Conservation (phyloP, 805 yeast species). For the Candida ulmi region DNA sequence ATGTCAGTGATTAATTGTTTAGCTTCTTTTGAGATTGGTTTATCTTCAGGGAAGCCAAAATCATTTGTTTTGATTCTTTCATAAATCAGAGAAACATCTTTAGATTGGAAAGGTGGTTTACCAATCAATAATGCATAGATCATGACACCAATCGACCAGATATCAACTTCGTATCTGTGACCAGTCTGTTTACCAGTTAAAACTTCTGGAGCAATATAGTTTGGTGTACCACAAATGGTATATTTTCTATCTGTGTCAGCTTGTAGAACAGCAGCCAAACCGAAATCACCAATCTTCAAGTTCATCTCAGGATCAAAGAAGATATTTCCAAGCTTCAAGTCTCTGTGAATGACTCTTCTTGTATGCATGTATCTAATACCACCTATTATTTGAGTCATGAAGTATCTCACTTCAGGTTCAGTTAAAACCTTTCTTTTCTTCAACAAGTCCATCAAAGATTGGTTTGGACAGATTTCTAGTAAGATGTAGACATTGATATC, state of each 20-base stretch:
- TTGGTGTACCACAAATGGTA: slow-evolving; percentile 98
- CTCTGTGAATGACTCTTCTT: slow-evolving; percentile 91
- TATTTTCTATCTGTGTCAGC: slow-evolving; percentile 68
- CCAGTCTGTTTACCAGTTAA: slow-evolving; percentile 83
- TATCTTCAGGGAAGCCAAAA: slow-evolving; percentile 69
- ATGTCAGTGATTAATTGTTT: slow-evolving; percentile 64
- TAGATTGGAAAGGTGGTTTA: slow-evolving; percentile 96
- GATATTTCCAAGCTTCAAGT: slow-evolving; percentile 90
- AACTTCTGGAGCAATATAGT: slow-evolving; percentile 97
- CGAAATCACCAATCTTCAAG: slow-evolving; percentile 95
- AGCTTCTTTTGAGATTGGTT: slow-evolving; percentile 65
- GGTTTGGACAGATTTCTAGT: slow-evolving; percentile 92
- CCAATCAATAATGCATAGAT: slow-evolving; percentile 88
- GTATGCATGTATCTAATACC: slow-evolving; percentile 91
- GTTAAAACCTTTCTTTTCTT: slow-evolving; percentile 78
- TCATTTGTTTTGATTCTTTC: slow-evolving; percentile 85
- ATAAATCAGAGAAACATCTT: slow-evolving; percentile 87
- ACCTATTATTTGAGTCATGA: slow-evolving; percentile 89
- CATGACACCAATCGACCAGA: slow-evolving; percentile 98
- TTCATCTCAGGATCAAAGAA: slow-evolving; percentile 93
- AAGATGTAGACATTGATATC: slow-evolving; percentile 89
- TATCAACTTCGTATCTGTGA: slow-evolving; percentile 91
- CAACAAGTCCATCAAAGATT: slow-evolving; percentile 87
- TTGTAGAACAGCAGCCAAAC: slow-evolving; percentile 91
- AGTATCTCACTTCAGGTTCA: slow-evolving; percentile 88